phyloP scores from a whole-genome alignment of 2,329 filamentous ascomycete genomes.

The Hymenoscyphus linearis region DNA sequence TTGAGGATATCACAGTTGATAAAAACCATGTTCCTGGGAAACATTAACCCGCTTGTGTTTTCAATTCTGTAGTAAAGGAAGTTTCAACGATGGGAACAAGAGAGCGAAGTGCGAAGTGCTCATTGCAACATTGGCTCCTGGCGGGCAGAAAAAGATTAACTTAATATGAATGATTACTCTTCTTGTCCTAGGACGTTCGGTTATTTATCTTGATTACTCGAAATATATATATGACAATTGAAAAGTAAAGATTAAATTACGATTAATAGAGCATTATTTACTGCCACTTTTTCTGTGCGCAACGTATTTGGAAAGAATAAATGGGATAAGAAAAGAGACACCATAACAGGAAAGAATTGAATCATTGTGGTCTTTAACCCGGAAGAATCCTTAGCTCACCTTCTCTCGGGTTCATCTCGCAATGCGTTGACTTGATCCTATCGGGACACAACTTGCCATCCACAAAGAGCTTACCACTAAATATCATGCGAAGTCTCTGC shows the following conservation, averaged over 20 bases:
- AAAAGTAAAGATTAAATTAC: no score
- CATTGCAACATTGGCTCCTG: no score
- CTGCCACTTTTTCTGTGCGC: neutral
- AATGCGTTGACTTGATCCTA: slow-evolving; percentile 17
- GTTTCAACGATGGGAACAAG: no score
- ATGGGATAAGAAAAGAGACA: neutral
- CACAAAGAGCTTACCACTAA: slow-evolving; percentile 25
- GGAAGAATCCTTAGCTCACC: slow-evolving; percentile 26
- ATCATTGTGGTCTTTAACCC: neutral
- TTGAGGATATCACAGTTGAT: neutral
- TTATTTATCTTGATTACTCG: no score
- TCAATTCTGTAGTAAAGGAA: no score
- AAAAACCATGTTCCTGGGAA: neutral
- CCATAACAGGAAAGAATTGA: neutral
- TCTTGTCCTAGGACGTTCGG: no score
- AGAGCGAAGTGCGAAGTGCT: no score
- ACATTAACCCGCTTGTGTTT: no score
- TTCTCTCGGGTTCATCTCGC: slow-evolving; percentile 23
- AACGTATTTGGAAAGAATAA: neutral
- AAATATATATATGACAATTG: no score
- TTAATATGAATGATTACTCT: no score
- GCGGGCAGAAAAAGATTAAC: no score
- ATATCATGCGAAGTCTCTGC: slow-evolving; percentile 17
- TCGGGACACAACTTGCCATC: slow-evolving; percentile 14
- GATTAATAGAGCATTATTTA: no score